phyloP scores from a whole-genome alignment of 805 yeast genomes.

The Ogataea glucozyma region DNA sequence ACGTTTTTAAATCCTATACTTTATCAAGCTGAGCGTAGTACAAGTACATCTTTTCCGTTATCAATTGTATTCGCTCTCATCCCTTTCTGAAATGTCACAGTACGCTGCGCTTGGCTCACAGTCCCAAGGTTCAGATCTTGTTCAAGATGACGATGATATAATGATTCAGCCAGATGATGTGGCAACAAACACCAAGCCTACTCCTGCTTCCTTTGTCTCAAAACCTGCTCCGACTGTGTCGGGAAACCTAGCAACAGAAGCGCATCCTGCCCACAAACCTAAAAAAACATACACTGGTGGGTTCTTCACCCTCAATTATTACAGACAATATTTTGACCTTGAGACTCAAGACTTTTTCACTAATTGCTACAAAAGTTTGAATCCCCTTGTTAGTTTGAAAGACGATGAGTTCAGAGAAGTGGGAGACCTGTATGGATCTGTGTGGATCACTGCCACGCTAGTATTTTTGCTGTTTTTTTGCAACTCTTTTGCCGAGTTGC shows the following conservation, averaged over 20 bases:
- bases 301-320: constrained; percentile 56
- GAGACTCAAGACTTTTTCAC: constrained; percentile 60
- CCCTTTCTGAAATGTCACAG: constrained; percentile 13
- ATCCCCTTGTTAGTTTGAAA: constrained; percentile 46
- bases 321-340: constrained; percentile 67
- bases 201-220: background rate
- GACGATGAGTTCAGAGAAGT: constrained; percentile 41
- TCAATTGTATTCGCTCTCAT: no score
- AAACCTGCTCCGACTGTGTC: constrained; percentile 1
- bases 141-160: constrained; percentile 24
- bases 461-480: constrained; percentile 74
- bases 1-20: no score
- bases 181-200: constrained; percentile 1
- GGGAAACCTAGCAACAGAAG: background rate
- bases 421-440: constrained; percentile 82
- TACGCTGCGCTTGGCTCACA: constrained; percentile 13
- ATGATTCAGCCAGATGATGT: constrained; percentile 28
- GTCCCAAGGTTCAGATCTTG: constrained; percentile 18
- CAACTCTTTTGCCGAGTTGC: constrained; percentile 63
- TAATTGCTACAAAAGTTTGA: constrained; percentile 56
- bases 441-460: constrained; percentile 88
- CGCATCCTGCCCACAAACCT: constrained; percentile 5
- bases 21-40: no score
- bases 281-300: constrained; percentile 42
- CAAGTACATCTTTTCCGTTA: no score